Percentiles rank a stretch among this genome's conserved stretches.
These are phyloP conservation scores for Cicer judaicum DNA, from an alignment of 306 rosid species.

Conservation along the genomic window DNA sequence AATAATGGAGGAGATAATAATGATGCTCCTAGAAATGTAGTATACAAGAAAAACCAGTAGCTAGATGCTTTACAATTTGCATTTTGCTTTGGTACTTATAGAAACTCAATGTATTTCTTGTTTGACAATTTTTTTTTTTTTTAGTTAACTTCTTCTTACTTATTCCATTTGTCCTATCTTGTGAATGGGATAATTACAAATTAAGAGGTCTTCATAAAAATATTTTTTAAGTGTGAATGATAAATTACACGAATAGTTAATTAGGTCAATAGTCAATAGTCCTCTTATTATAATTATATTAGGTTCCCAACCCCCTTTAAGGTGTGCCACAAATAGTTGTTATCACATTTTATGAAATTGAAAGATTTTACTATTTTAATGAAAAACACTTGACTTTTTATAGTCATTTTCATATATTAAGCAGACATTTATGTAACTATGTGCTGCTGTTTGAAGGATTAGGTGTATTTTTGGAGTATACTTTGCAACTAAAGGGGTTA, in stretches of 20 bases:
- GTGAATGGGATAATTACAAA: neutral
- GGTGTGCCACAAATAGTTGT: no score
- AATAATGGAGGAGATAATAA: conserved; percentile 11
- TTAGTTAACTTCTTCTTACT: neutral
- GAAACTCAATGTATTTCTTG: neutral
- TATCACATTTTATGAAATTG: neutral
- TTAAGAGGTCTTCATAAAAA: conserved; percentile 35
- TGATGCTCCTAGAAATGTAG: neutral
- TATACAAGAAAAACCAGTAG: conserved; percentile 2
- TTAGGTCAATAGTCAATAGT: conserved; percentile 21
- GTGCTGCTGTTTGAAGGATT: conserved; percentile 1
- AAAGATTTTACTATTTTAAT: neutral
- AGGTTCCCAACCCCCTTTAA: neutral
- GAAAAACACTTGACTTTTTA: conserved; percentile 15
- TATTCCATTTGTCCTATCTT: conserved; percentile 26
- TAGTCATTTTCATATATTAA: neutral
- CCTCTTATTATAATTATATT: neutral
- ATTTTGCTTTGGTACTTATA: conserved; percentile 21
- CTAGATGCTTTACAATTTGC: conserved; percentile 1
- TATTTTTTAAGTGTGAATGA: conserved; percentile 10
- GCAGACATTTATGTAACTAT: neutral
- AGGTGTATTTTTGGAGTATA: neutral
- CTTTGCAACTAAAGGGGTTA: conserved; percentile 4
- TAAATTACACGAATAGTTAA: neutral
- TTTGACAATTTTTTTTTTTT: neutral